A percentile compares a stretch with the other conserved stretches of the same genome.
phyloP scores from a whole-genome alignment of 805 yeast genomes.

The Yamadazyma phyllophila region DNA sequence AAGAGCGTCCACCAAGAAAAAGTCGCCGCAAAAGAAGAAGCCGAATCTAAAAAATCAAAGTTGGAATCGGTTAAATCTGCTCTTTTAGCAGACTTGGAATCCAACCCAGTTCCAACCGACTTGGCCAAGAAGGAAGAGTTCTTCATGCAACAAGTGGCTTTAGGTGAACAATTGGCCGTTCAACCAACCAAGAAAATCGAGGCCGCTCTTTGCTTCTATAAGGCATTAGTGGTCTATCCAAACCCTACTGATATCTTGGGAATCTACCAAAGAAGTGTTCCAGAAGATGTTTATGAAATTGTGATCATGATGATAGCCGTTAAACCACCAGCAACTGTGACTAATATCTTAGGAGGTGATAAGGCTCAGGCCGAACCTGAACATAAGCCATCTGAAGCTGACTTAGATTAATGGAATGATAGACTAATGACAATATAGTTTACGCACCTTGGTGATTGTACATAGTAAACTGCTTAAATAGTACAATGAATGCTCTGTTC shows the following conservation, averaged over 20 bases:
- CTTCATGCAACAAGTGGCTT: constrained; percentile 79
- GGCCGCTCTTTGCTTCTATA: constrained; percentile 89
- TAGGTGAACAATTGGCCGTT: constrained; percentile 78
- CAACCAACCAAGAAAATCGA: constrained; percentile 67
- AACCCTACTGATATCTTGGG: constrained; percentile 89
- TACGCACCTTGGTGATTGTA: not conserved
- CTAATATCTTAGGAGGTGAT: constrained; percentile 57
- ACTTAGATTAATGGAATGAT: constrained; percentile 19
- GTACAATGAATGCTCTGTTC: no score
- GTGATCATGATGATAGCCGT: constrained; percentile 87
- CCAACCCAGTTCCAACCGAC: constrained; percentile 74
- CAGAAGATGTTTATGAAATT: constrained; percentile 76
- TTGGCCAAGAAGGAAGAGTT: constrained; percentile 68
- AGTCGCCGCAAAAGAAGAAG: constrained; percentile 52
- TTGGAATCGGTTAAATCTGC: constrained; percentile 59
- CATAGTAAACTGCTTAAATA: not conserved
- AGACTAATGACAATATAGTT: not conserved
- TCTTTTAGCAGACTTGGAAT: constrained; percentile 60
- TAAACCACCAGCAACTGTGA: constrained; percentile 80
- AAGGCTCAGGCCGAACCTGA: constrained; percentile 5
- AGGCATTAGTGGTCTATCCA: constrained; percentile 90
- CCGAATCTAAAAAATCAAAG: constrained; percentile 58
- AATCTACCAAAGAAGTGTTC: constrained; percentile 85
- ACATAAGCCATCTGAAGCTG: constrained; percentile 30
- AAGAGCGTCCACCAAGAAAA: constrained; percentile 61